A percentile compares a stretch with the other conserved stretches of the same genome.
Conservation (phyloP, 1,284 basidiomycete genomes). For the Laetiporus sulphureus region DNA sequence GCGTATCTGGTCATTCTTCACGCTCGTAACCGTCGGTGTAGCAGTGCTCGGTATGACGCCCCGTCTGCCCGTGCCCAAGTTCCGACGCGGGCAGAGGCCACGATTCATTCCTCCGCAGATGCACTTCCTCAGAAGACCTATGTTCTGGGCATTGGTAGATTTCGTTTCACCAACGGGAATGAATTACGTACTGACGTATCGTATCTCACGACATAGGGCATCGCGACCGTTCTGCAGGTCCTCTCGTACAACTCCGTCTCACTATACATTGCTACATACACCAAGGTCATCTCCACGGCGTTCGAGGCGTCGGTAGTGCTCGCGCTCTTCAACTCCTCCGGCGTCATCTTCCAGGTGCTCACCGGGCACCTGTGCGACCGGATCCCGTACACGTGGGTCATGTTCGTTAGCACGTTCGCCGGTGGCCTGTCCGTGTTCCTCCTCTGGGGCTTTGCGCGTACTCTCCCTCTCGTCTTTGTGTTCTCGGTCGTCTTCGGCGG, state of each 20-base stretch:
- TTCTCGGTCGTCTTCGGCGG: slow-evolving; percentile 24
- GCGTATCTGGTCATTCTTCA: slow-evolving; percentile 18
- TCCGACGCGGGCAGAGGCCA: slow-evolving; percentile 14
- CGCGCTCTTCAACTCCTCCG: slow-evolving; percentile 22
- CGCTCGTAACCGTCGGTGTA: slow-evolving; percentile 14
- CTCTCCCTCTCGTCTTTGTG: slow-evolving; percentile 18
- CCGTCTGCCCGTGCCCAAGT: slow-evolving; percentile 19
- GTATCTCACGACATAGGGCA: slow-evolving; percentile 9
- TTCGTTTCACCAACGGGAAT: neutral
- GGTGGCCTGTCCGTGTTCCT: slow-evolving; percentile 22
- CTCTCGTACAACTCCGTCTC: slow-evolving; percentile 25
- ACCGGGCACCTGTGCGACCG: slow-evolving; percentile 22
- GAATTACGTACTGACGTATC: too few relatives aligned
- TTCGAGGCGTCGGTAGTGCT: slow-evolving; percentile 21
- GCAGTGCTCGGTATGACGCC: slow-evolving; percentile 19
- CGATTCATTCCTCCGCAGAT: slow-evolving; percentile 20
- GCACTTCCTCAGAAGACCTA: slow-evolving; percentile 19
- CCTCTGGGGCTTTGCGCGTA: slow-evolving; percentile 23
- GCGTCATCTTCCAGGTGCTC: slow-evolving; percentile 20
- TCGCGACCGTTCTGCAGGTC: slow-evolving; percentile 20
- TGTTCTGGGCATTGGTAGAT: slow-evolving; percentile 20
- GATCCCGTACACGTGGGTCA: slow-evolving; percentile 22
- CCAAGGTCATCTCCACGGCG: slow-evolving; percentile 18
- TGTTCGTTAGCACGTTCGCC: slow-evolving; percentile 18
- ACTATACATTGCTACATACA: slow-evolving; percentile 23